These are phyloP conservation scores for Kazachstania psychrophila DNA, from an alignment of 805 yeast species.

Conservation along the genomic window DNA sequence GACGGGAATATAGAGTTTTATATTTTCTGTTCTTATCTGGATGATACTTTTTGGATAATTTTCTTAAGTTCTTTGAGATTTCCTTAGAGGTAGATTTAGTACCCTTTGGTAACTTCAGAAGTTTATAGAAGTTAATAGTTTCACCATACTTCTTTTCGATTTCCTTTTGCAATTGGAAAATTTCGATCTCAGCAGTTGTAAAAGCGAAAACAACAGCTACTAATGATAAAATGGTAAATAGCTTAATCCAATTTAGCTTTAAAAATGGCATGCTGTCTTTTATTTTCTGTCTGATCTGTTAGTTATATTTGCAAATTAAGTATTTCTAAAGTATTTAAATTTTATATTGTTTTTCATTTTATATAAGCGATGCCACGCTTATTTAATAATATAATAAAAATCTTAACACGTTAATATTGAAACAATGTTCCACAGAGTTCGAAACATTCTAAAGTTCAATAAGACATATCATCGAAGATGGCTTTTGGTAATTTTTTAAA, in stretches of 20 bases:
- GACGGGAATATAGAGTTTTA: constrained; percentile 54
- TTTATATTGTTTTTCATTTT: no score
- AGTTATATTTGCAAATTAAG: no score
- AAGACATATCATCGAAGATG: neutral
- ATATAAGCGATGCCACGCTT: no score
- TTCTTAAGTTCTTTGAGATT: constrained; percentile 59
- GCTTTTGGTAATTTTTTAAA: constrained; percentile 4
- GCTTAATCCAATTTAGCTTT: no score
- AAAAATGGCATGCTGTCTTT: no score
- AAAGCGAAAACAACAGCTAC: constrained; percentile 38
- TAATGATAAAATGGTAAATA: constrained; percentile 11
- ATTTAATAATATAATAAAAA: no score
- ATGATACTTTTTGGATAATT: constrained; percentile 61
- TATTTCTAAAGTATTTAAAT: no score
- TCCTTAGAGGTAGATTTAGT: constrained; percentile 41
- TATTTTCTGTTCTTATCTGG: constrained; percentile 66
- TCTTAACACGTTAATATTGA: no score
- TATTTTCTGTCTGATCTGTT: no score
- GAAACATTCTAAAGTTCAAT: no score
- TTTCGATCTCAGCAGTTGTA: constrained; percentile 64
- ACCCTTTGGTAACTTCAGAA: constrained; percentile 41
- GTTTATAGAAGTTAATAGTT: constrained; percentile 56
- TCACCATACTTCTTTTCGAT: constrained; percentile 54
- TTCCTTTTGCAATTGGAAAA: constrained; percentile 62
- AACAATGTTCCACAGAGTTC: no score